These are phyloP conservation scores for Chytriomyces hyalinus DNA, from an alignment of 192 early-diverging fungal species.

Conservation along the genomic window DNA sequence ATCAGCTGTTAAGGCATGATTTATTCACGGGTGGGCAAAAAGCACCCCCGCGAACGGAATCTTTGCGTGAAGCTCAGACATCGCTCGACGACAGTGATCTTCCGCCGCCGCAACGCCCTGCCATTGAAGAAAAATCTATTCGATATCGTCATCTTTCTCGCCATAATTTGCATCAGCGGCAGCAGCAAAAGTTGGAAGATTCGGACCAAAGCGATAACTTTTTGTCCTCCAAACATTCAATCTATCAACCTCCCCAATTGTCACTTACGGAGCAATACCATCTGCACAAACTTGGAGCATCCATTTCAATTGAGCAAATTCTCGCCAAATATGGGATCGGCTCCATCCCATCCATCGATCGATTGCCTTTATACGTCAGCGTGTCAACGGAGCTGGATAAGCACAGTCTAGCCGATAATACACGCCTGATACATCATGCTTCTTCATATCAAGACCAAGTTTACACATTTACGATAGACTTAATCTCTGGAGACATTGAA, in stretches of 20 bases:
- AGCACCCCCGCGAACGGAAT: background rate
- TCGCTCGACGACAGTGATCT: too few species aligned
- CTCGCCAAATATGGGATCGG: slow-evolving; percentile 18
- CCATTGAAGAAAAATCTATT: too few species aligned
- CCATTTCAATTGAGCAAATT: background rate
- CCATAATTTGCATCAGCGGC: too few species aligned
- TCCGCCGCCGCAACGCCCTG: too few species aligned
- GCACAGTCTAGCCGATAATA: background rate
- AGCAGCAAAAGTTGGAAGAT: too few species aligned
- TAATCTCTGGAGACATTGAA: background rate
- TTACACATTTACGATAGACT: background rate
- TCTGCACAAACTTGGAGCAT: background rate
- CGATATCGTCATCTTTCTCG: too few species aligned
- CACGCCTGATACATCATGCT: background rate
- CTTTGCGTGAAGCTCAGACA: background rate
- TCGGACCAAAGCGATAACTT: too few species aligned
- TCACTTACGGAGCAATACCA: background rate
- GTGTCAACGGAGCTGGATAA: background rate
- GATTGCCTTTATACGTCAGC: slow-evolving; percentile 5
- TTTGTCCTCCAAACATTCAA: background rate
- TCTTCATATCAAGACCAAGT: slow-evolving; percentile 2
- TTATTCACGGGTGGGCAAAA: background rate
- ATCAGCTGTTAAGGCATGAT: background rate
- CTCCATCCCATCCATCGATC: slow-evolving; percentile 21
- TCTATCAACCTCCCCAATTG: background rate